phyloP scores from a whole-genome alignment of 2,329 filamentous ascomycete genomes.

The Microdochium bolleyi region DNA sequence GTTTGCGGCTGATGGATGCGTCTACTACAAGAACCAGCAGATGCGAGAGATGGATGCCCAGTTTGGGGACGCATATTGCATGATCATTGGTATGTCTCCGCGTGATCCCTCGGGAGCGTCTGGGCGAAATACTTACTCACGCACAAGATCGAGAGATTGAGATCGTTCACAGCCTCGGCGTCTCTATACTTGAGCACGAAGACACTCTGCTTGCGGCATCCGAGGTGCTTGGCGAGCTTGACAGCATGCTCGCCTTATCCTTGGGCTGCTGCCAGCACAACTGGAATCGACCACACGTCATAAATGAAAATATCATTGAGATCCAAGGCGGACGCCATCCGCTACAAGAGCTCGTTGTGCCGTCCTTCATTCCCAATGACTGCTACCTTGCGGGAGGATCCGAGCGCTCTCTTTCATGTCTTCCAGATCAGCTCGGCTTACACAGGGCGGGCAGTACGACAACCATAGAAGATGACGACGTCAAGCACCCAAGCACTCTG shows the following conservation, averaged over 20 bases:
- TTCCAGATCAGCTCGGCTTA: neutral
- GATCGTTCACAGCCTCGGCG: constrained; percentile 70
- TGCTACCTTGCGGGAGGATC: constrained; percentile 59
- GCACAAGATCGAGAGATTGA: constrained; percentile 74
- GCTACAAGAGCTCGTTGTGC: constrained; percentile 75
- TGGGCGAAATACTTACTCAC: constrained; percentile 5
- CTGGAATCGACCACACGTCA: constrained; percentile 63
- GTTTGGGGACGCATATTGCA: constrained; percentile 77
- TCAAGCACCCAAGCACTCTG: constrained; percentile 54
- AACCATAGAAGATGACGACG: constrained; percentile 3
- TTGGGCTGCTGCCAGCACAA: constrained; percentile 68
- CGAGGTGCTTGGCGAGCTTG: constrained; percentile 77
- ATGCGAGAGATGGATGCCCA: constrained; percentile 76
- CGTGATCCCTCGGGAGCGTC: neutral
- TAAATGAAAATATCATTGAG: constrained; percentile 57
- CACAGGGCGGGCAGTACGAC: neutral
- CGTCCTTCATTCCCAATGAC: constrained; percentile 77
- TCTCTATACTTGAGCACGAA: constrained; percentile 62
- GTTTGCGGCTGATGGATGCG: constrained; percentile 62
- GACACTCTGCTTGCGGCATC: constrained; percentile 60
- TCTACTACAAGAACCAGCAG: constrained; percentile 79
- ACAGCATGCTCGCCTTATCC: constrained; percentile 75
- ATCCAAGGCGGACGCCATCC: constrained; percentile 79
- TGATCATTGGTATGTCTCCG: constrained; percentile 61
- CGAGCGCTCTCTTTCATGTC: constrained; percentile 11